A percentile compares a stretch with the other conserved stretches of the same genome.
Evolutionary conservation across 768 basidiomycete genomes (phyloP).

Genomic region (Boletus tomentosulus): DNA sequence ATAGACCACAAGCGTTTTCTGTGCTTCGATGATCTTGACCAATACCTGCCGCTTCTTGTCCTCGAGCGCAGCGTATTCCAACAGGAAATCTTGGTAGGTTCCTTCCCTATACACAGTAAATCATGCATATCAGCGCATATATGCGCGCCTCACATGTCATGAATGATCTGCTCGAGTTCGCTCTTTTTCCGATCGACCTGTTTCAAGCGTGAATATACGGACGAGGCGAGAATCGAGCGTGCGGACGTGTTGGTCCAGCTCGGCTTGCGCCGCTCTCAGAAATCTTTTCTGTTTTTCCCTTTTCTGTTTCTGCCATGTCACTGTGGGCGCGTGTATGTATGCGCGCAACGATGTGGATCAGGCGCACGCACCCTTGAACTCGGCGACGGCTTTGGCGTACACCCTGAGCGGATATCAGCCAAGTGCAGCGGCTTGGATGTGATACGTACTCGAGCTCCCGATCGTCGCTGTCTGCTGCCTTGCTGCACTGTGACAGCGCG

Average conservation of each 20-base stretch:
- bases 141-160: slow-evolving; percentile 23
- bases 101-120: slow-evolving; percentile 16
- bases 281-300: slow-evolving; percentile 23
- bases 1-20: slow-evolving; percentile 26
- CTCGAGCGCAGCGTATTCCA: slow-evolving; percentile 20
- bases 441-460: slow-evolving; percentile 22
- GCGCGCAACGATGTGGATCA: not conserved
- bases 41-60: slow-evolving; percentile 27
- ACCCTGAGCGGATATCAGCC: slow-evolving; percentile 9
- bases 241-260: slow-evolving; percentile 27
- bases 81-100: slow-evolving; percentile 25
- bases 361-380: slow-evolving; percentile 27
- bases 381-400: slow-evolving; percentile 30
- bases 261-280: slow-evolving; percentile 17
- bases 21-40: slow-evolving; percentile 21
- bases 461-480: slow-evolving; percentile 23
- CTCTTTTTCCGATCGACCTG: slow-evolving; percentile 22
- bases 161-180: slow-evolving; percentile 17
- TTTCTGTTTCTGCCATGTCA: slow-evolving; percentile 32
- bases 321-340: slow-evolving; percentile 9
- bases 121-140: slow-evolving; percentile 3
- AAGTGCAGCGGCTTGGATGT: not conserved
- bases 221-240: not conserved
- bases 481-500: slow-evolving; percentile 15
- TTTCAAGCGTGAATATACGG: not conserved